A percentile compares a stretch with the other conserved stretches of the same genome.
Evolutionary conservation across 345 rosid species (phyloP).

Genomic region (Lumnitzera racemosa): DNA sequence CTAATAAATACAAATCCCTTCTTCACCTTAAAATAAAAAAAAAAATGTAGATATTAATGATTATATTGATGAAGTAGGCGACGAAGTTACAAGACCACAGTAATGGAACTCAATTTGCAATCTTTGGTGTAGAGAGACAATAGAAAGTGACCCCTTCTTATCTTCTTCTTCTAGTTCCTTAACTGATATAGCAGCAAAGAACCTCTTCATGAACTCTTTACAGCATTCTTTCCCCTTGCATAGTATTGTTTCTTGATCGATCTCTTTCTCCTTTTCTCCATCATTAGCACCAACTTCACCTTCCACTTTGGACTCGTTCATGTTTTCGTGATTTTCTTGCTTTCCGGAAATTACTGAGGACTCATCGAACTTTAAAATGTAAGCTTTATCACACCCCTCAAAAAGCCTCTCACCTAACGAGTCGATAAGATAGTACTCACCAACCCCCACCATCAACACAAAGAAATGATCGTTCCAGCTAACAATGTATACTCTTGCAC

Average conservation of each 20-base stretch:
- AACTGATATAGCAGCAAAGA: slow-evolving; percentile 51
- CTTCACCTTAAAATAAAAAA: no score
- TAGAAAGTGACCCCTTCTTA: slow-evolving; percentile 30
- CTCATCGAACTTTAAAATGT: slow-evolving; percentile 49
- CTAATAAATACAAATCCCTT: slow-evolving; percentile 2
- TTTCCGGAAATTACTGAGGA: slow-evolving; percentile 16
- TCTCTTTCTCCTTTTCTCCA: no score
- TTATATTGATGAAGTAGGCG: no score
- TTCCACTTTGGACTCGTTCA: no score
- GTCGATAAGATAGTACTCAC: slow-evolving; percentile 42
- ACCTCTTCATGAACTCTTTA: slow-evolving; percentile 57
- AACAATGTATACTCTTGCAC: slow-evolving; percentile 32
- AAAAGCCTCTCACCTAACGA: slow-evolving; percentile 54
- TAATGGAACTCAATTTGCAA: slow-evolving; percentile 65
- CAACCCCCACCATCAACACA: slow-evolving; percentile 33
- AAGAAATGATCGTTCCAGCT: slow-evolving; percentile 78
- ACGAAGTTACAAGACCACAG: neutral
- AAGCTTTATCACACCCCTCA: slow-evolving; percentile 56
- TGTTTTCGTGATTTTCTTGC: neutral
- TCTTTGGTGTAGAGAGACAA: slow-evolving; percentile 28
- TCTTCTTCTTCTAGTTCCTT: slow-evolving; percentile 41
- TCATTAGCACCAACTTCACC: no score
- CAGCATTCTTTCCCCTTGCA: slow-evolving; percentile 29
- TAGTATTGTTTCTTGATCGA: neutral
- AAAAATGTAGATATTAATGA: no score